These are phyloP conservation scores for Setomelanomma holmii DNA, from an alignment of 2,329 filamentous ascomycete species.

Conservation along the genomic window DNA sequence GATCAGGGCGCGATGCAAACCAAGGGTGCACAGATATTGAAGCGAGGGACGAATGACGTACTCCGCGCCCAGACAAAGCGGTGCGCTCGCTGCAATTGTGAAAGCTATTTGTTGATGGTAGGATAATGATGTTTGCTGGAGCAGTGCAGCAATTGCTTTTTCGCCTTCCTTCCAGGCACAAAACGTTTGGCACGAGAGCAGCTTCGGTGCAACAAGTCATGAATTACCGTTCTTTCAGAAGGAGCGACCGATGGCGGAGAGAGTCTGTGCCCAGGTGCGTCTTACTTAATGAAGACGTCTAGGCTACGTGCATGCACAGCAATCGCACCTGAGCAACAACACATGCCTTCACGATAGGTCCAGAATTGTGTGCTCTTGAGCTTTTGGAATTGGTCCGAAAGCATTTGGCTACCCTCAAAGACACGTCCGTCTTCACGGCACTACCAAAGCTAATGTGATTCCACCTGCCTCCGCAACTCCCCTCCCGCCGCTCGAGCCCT, in stretches of 20 bases:
- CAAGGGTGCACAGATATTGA: slow-evolving; percentile 28
- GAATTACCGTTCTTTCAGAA: slow-evolving; percentile 10
- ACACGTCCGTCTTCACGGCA: too few relatives aligned
- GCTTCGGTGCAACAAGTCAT: background rate
- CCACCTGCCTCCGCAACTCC: slow-evolving; percentile 16
- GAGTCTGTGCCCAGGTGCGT: too few relatives aligned
- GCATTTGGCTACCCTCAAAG: too few relatives aligned
- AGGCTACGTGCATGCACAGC: slow-evolving; percentile 2
- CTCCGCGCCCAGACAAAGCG: background rate
- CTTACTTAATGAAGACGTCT: too few relatives aligned
- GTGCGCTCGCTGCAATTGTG: background rate
- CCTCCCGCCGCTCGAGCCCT: slow-evolving; percentile 8
- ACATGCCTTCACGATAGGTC: slow-evolving; percentile 17
- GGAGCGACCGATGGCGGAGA: background rate
- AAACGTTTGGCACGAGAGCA: background rate
- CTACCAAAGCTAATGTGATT: slow-evolving; percentile 13
- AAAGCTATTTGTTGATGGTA: background rate
- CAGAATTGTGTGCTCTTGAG: background rate
- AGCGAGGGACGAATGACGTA: slow-evolving; percentile 32
- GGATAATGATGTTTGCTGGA: background rate
- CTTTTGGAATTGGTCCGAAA: too few relatives aligned
- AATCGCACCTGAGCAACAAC: slow-evolving; percentile 12
- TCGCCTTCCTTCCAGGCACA: background rate
- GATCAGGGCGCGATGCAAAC: slow-evolving; percentile 19
- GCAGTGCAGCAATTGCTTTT: background rate